phyloP scores from a whole-genome alignment of 345 rosid genomes.

The Mallotus nudiflorus region DNA sequence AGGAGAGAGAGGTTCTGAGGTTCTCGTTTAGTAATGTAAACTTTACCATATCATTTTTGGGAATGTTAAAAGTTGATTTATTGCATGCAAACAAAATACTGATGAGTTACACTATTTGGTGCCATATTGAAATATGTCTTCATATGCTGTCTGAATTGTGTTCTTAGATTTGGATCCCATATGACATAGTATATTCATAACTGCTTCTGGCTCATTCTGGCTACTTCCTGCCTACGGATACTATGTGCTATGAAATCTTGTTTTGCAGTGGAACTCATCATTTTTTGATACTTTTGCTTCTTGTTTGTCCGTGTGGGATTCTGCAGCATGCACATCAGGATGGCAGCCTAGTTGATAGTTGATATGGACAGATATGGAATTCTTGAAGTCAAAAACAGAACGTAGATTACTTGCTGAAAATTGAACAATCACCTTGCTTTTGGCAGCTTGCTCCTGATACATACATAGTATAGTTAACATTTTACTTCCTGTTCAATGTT shows the following conservation, averaged over 20 bases:
- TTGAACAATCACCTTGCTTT: background rate
- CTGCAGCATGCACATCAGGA: background rate
- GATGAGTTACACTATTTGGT: no score
- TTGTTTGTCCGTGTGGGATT: background rate
- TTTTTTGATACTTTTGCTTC: background rate
- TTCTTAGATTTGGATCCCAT: background rate
- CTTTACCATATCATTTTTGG: no score
- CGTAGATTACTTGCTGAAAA: background rate
- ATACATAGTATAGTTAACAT: background rate
- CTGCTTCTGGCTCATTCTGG: background rate
- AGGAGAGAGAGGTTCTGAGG: no score
- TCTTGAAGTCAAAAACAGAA: background rate
- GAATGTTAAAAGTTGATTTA: no score
- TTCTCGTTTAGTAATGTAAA: no score
- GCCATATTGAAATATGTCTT: no score
- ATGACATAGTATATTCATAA: background rate
- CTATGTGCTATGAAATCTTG: background rate
- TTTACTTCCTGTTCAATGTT: background rate
- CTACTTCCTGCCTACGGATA: background rate
- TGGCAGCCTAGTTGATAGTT: background rate
- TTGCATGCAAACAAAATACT: background rate
- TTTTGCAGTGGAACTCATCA: constrained; percentile 1
- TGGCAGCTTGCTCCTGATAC: background rate
- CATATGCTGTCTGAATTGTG: background rate
- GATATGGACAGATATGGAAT: background rate